Evolutionary conservation across 331 rosid genomes (phyloP).

Genomic region (Phaseolus coccineus): DNA sequence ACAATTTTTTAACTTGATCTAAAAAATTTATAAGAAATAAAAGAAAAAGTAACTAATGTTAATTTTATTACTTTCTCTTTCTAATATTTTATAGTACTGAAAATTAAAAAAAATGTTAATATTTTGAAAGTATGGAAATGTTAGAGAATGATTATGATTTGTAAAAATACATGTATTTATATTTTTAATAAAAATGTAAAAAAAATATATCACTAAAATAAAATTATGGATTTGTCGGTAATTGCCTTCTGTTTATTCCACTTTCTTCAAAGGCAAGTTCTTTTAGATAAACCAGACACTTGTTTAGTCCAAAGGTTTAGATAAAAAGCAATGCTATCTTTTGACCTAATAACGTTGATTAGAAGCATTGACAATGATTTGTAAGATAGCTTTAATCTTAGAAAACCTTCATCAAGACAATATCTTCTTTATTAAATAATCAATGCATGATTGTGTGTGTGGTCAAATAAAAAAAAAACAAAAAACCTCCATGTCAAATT

Average conservation of each 20-base stretch:
- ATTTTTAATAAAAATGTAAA: too few relatives aligned
- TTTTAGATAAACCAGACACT: background rate
- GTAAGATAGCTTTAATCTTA: background rate
- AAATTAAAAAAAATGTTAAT: too few relatives aligned
- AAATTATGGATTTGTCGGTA: too few relatives aligned
- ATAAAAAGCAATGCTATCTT: conserved; percentile 37
- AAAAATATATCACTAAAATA: too few relatives aligned
- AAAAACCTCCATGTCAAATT: background rate
- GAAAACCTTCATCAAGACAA: background rate
- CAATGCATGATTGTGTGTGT: background rate
- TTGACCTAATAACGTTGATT: conserved; percentile 38
- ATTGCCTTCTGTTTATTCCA: background rate
- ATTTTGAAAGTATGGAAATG: too few relatives aligned
- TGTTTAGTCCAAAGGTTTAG: background rate
- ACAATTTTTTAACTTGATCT: too few relatives aligned
- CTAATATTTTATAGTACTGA: too few relatives aligned
- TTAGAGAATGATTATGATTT: too few relatives aligned
- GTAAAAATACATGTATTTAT: too few relatives aligned
- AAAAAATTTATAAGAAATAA: too few relatives aligned
- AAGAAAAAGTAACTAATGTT: too few relatives aligned
- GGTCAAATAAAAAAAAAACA: background rate
- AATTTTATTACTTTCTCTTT: too few relatives aligned
- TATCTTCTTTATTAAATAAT: background rate
- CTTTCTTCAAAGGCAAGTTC: conserved; percentile 44
- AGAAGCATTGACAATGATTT: conserved; percentile 20